Evolutionary conservation across 2,329 filamentous ascomycete species (phyloP), one percentile per base, ranked within the genome.

Genomic region (Colletotrichum cordylinicola): DNA sequence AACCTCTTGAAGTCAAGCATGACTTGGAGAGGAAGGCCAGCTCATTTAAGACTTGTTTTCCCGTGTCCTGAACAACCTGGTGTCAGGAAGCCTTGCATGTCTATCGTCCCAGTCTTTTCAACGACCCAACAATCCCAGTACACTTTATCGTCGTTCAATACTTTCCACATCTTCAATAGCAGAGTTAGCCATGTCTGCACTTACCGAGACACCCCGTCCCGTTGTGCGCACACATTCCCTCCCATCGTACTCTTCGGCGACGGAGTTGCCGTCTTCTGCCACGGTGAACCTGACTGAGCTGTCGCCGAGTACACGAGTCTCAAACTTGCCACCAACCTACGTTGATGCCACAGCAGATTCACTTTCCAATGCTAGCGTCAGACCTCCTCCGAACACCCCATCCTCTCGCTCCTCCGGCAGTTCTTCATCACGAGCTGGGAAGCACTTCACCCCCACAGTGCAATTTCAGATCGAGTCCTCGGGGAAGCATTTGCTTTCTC

Each of bases 381-480:
- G n/a, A 52, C 43, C n/a, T 21, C n/a, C 43, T 21, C n/a, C 43
- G n/a, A 52, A 52, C 43, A 52, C 43, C 12, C 43, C 43, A 7
- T 6, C 6, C 13, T 24, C 43, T 52, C 43, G 12, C n/a, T 52
- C 43, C 43, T 52, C 43, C 21, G 37, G 13, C 5, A n/a, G 18
- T 6, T 58, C 79, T 10, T 66, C 68, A 7, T 8, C 79, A 24
- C 56, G 78, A 21, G 6, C 37, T 18, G 18, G 15, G 13, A 31
- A 79, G 0, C 74, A 64, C 65, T 90, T 91, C 81, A 76, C 71
- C 9, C 84, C 88, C 4, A 87, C 87, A 2, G 82, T 83, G 27
- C 83, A 85, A 13, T 84, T 91, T 29, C 88, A 90, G 76, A 86
- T 92, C 78, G 85, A 90, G 77, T 84, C 87, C 1, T 76, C 77